These are phyloP conservation scores for Reticulascus tulasneorum DNA, from an alignment of 2,329 filamentous ascomycete genomes.

Conservation along the genomic window DNA sequence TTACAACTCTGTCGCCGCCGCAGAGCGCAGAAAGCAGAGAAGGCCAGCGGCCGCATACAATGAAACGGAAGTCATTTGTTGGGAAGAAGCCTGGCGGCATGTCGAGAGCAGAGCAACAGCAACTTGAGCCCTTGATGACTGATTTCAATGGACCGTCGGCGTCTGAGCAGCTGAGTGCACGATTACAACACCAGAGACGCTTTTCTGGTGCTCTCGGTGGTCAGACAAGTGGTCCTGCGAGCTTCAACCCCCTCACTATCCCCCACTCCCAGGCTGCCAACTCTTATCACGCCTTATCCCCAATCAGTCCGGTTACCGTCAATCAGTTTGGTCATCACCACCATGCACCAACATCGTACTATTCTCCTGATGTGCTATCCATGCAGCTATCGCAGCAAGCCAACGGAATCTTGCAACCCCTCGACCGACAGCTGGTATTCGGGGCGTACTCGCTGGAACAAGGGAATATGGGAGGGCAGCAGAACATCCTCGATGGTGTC, in stretches of 20 bases:
- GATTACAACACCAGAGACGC: constrained; percentile 35
- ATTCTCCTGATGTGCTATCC: constrained; percentile 49
- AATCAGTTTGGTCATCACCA: constrained; percentile 32
- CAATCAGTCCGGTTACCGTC: constrained; percentile 47
- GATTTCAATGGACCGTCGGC: constrained; percentile 28
- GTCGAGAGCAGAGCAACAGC: constrained; percentile 13
- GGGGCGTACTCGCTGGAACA: constrained; percentile 62
- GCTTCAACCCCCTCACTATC: constrained; percentile 38
- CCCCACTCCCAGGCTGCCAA: constrained; percentile 35
- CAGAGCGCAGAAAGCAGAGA: constrained; percentile 38
- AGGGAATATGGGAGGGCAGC: constrained; percentile 30
- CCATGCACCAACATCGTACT: constrained; percentile 35
- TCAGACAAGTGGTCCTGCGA: constrained; percentile 35
- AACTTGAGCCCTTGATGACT: constrained; percentile 12
- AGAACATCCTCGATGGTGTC: constrained; percentile 35
- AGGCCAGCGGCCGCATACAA: constrained; percentile 4
- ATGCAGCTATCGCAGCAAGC: constrained; percentile 46
- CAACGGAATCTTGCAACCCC: constrained; percentile 57
- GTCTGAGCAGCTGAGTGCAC: constrained; percentile 29
- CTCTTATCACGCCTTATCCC: constrained; percentile 45
- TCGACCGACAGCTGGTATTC: constrained; percentile 74
- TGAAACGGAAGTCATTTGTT: constrained; percentile 32
- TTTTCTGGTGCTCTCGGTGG: constrained; percentile 37
- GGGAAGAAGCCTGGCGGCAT: constrained; percentile 27
- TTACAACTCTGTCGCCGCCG: constrained; percentile 71